These are phyloP conservation scores for Coemansia sp. DNA, from an alignment of 192 early-diverging fungal genomes.

Conservation along the genomic window DNA sequence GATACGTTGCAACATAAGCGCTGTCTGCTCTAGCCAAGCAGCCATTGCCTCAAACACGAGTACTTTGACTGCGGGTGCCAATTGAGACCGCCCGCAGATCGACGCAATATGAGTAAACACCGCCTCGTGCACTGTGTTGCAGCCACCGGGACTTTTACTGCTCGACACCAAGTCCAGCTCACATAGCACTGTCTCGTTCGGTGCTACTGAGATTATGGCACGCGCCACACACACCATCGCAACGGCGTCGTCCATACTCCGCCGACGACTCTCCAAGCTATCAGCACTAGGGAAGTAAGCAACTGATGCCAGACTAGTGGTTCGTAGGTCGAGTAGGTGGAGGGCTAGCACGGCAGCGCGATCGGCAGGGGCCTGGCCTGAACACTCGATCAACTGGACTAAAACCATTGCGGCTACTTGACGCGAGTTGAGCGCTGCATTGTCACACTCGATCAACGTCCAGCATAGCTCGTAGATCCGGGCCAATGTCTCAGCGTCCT, in stretches of 20 bases:
- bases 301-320: background rate
- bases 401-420: constrained; percentile 50
- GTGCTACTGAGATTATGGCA: constrained; percentile 36
- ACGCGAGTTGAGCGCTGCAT: constrained; percentile 36
- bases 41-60: constrained; percentile 75
- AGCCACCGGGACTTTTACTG: constrained; percentile 5
- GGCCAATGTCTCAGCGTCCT: constrained; percentile 1
- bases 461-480: constrained; percentile 36
- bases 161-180: constrained; percentile 25
- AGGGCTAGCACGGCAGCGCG: constrained; percentile 26
- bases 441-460: constrained; percentile 22
- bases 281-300: constrained; percentile 13
- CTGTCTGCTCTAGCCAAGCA: constrained; percentile 64
- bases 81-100: constrained; percentile 62
- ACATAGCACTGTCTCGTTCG: constrained; percentile 32
- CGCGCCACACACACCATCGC: constrained; percentile 53
- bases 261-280: constrained; percentile 8
- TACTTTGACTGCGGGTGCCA: constrained; percentile 66
- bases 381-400: constrained; percentile 39
- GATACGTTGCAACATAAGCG: constrained; percentile 42
- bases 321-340: constrained; percentile 24
- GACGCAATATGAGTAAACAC: constrained; percentile 62
- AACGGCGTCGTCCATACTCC: constrained; percentile 45
- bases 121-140: constrained; percentile 58
- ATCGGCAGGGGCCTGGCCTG: constrained; percentile 12